Evolutionary conservation across 179 eudicot species (phyloP), one percentile per base, ranked within the genome.

Genomic region (Heliamphora pulchella): DNA sequence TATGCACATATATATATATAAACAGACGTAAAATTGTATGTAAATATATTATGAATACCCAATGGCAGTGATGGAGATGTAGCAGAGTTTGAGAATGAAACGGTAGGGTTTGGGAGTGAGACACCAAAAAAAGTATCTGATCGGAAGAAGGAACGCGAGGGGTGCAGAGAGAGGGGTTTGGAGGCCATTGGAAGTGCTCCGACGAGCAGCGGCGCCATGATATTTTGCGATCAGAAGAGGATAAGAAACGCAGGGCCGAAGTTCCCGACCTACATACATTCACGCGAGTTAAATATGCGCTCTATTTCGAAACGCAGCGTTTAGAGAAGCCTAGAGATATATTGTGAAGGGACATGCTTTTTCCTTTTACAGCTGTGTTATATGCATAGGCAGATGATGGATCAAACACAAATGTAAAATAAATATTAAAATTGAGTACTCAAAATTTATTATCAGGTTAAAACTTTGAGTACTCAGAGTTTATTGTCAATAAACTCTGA

Each of bases 81-180:
- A 31, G 70, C 70, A 39, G 43, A 85, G 65, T 10, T 67, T 41
- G 59, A 78, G 75, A 58, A 8, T 1, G 63, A 64, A 58, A 59
- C 17, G 55, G 39, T 61, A 48, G 59, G 8, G 9, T 6, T 11
- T 5, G 54, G 74, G 70, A 79, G 74, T 54, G 86, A 80, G 71
- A 73, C 62, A n/a, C 78, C 81, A 73, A 82, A 4, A 75, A 76
- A 1, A 61, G 88, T 75, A 47, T 61, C 59, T 41, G 87, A 83
- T 8, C 59, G 77, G 59, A 82, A 81, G 78, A 78, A 80, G 53
- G 86, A 81, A 75, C 84, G 75, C 17, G 85, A 67, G 66, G 80
- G 74, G 71, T 84, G 71, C 51, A 80, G 78, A 74, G 78, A n/a
- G 72, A 73, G 78, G n/a, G 73, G 10, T 46, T 51, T 64, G 63